Evolutionary conservation across 2,329 filamentous ascomycete genomes (phyloP).

Genomic region (Talaromyces amestolkiae): DNA sequence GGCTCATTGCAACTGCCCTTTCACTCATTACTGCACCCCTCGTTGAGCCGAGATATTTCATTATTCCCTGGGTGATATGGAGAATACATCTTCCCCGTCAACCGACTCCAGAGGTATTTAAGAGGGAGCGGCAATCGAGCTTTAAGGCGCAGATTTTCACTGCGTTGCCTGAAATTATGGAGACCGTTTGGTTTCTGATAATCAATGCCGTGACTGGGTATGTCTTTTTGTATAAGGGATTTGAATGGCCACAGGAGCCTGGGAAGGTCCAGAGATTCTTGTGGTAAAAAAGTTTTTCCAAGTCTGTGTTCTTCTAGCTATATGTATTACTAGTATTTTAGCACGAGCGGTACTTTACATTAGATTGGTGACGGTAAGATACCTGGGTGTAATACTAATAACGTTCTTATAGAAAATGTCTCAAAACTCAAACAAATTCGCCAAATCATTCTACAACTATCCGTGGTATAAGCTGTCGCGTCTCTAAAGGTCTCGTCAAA

Average conservation of each 20-base stretch:
- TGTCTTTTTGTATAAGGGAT: slow-evolving; percentile 56
- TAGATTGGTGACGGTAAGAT: neutral
- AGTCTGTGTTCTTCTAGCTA: neutral
- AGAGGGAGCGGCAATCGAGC: slow-evolving; percentile 21
- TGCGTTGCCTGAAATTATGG: slow-evolving; percentile 41
- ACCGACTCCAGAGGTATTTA: slow-evolving; percentile 33
- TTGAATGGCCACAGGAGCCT: slow-evolving; percentile 58
- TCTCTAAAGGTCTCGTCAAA: neutral
- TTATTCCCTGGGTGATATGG: slow-evolving; percentile 93
- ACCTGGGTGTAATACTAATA: neutral
- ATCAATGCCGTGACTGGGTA: slow-evolving; percentile 56
- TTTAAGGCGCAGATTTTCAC: slow-evolving; percentile 29
- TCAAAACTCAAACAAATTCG: neutral
- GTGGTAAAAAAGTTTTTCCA: slow-evolving; percentile 43
- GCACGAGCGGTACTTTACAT: neutral
- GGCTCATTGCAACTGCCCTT: slow-evolving; percentile 68
- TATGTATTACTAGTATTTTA: neutral
- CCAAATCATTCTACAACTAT: neutral
- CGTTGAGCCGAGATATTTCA: slow-evolving; percentile 94
- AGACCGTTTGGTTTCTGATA: slow-evolving; percentile 57
- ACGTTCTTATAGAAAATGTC: neutral
- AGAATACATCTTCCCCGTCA: slow-evolving; percentile 67
- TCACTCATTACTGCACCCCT: slow-evolving; percentile 85
- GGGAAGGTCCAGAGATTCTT: slow-evolving; percentile 60
- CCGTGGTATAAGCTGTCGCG: too few species aligned